phyloP scores from a whole-genome alignment of 2,329 filamentous ascomycete species.

The Ophiocordyceps robertsii region DNA sequence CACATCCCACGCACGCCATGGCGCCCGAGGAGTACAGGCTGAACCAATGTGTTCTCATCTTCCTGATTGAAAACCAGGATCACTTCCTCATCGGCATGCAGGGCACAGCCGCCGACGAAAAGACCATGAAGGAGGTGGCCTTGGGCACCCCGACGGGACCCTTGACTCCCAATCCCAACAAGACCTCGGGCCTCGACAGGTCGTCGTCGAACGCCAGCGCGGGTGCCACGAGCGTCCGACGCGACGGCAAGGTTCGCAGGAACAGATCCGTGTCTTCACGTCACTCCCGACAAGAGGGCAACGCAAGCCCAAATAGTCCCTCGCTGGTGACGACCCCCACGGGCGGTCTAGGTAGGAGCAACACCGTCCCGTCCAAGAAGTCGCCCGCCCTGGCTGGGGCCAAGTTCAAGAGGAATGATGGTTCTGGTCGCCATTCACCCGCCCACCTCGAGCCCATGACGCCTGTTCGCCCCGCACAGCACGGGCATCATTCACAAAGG shows the following conservation, averaged over 20 bases:
- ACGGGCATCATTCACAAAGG: slow-evolving; percentile 5
- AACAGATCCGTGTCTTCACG: slow-evolving; percentile 91
- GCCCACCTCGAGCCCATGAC: slow-evolving; percentile 24
- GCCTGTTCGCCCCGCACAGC: slow-evolving; percentile 14
- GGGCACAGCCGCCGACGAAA: slow-evolving; percentile 92
- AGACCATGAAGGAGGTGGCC: slow-evolving; percentile 48
- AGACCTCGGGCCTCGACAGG: slow-evolving; percentile 37
- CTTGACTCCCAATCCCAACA: slow-evolving; percentile 33
- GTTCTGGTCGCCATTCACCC: slow-evolving; percentile 16
- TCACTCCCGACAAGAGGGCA: slow-evolving; percentile 62
- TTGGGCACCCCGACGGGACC: slow-evolving; percentile 48
- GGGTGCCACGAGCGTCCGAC: slow-evolving; percentile 73
- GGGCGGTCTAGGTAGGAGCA: slow-evolving; percentile 52
- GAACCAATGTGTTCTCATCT: slow-evolving; percentile 94
- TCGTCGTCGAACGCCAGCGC: slow-evolving; percentile 82
- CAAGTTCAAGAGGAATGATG: slow-evolving; percentile 41
- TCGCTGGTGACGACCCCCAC: slow-evolving; percentile 39
- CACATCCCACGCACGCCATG: slow-evolving; percentile 91
- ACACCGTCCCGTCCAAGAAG: slow-evolving; percentile 85
- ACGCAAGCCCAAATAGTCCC: slow-evolving; percentile 56
- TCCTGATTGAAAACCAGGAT: slow-evolving; percentile 96
- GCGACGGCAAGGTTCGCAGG: slow-evolving; percentile 64
- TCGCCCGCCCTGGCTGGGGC: slow-evolving; percentile 58
- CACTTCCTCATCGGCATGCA: slow-evolving; percentile 98
- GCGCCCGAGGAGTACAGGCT: slow-evolving; percentile 84